Evolutionary conservation across 2,329 filamentous ascomycete genomes (phyloP), one percentile per base, ranked within the genome.

Genomic region (Escovopsis sp.): DNA sequence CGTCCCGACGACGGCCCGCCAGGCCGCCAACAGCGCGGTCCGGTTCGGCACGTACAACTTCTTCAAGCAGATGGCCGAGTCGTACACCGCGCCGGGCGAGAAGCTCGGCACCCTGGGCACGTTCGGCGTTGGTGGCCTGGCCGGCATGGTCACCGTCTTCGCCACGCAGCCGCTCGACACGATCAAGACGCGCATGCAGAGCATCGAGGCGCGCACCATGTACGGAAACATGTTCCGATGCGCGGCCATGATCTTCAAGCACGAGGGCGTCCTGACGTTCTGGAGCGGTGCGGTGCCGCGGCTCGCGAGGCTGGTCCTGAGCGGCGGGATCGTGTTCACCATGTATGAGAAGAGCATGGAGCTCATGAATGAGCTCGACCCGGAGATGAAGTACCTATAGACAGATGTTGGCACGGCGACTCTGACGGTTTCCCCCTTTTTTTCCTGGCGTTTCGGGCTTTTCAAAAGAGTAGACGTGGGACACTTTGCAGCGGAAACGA

Each of bases 321-420:
- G 86, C 51, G 90, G 90, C 37, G 90, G 90, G 14, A 94, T 98
- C 51, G 90, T 98, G 28, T 98, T 98, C 53, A 92, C 90, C 16
- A 92, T 96, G 78, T 90, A 94, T 55, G 88, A 96, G 64, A 94
- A 94, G 70, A 82, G 79, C 39, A 96, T 96, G 66, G 88, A 94
- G 35, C 49, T 86, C 39, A 75, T 98, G 65, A 73, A 84, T 48
- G 66, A 55, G 50, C 39, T 87, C 35, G 90, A 98, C 54, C 90
- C 90, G 0, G 72, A 92, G 49, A 76, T 76, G 52, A 79, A 70
- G 54, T 94, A 92, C 53, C 72, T 96, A 43, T 92, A 50, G 38
- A 7, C 39, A 35, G 16, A 33, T 14, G 29, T 23, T 30, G 25
- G 23, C 13, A 16, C 16, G n/a, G 31, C 17, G 11, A 13, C n/a